Evolutionary conservation across 1,139 yeast genomes (phyloP).

Genomic region (Geotrichum fermentans): DNA sequence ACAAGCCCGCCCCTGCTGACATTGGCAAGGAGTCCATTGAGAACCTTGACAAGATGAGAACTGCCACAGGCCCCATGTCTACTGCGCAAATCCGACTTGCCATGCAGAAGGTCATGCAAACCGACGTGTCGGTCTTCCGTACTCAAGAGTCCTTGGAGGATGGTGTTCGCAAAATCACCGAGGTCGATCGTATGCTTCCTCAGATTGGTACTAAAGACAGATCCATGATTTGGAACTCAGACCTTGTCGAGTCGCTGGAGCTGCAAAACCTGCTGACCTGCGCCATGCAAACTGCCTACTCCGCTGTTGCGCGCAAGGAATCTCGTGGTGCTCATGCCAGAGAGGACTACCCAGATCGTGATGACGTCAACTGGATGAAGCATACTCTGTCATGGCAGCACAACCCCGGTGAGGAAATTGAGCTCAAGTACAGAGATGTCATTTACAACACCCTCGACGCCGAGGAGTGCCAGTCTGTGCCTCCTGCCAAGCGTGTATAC

Average conservation of each 20-base stretch:
- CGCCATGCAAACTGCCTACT: slow-evolving; percentile 91
- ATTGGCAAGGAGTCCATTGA: slow-evolving; percentile 85
- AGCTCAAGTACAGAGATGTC: slow-evolving; percentile 82
- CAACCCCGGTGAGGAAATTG: slow-evolving; percentile 63
- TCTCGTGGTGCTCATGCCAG: slow-evolving; percentile 99
- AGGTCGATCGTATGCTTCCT: slow-evolving; percentile 67
- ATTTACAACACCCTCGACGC: slow-evolving; percentile 81
- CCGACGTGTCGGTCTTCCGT: slow-evolving; percentile 95
- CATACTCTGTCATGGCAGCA: slow-evolving; percentile 92
- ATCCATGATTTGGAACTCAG: slow-evolving; percentile 98
- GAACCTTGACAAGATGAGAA: slow-evolving; percentile 84
- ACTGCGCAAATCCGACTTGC: slow-evolving; percentile 86
- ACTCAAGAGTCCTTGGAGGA: slow-evolving; percentile 86
- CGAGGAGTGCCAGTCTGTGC: slow-evolving; percentile 89
- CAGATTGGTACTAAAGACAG: slow-evolving; percentile 86
- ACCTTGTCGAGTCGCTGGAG: slow-evolving; percentile 92
- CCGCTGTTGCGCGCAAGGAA: slow-evolving; percentile 94
- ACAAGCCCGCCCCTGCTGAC: slow-evolving; percentile 72
- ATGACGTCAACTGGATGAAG: slow-evolving; percentile 96
- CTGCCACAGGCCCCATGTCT: slow-evolving; percentile 70
- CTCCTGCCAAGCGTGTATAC: slow-evolving; percentile 94
- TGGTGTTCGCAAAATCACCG: slow-evolving; percentile 77
- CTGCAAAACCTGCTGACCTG: slow-evolving; percentile 94
- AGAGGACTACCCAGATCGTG: slow-evolving; percentile 95
- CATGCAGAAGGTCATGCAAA: slow-evolving; percentile 96